Conservation (phyloP, 306 rosid genomes). For the Luffa acutangula region DNA sequence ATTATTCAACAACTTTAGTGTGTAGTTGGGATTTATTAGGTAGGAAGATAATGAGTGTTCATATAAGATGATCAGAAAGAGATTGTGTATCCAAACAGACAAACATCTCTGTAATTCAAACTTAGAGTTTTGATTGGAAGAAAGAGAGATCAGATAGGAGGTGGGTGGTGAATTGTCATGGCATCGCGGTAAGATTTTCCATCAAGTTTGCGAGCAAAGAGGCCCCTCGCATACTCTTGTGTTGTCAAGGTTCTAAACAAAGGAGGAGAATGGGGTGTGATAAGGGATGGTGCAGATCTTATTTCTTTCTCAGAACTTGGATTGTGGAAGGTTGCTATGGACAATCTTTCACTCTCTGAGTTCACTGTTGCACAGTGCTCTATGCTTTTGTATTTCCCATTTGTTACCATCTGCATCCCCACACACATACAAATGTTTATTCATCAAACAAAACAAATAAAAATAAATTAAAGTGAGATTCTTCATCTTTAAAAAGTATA, state of each 20-base stretch:
- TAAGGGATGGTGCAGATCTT: not conserved
- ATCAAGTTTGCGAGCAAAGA: not conserved
- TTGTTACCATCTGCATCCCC: slow-evolving; percentile 1
- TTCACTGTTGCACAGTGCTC: not conserved
- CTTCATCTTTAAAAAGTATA: too few relatives aligned
- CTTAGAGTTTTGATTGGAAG: rapidly evolving
- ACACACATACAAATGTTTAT: too few relatives aligned
- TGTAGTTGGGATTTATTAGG: too few relatives aligned
- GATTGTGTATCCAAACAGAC: too few relatives aligned
- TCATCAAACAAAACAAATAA: not conserved
- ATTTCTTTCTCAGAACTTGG: not conserved
- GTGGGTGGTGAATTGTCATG: not conserved
- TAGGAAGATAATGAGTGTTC: too few relatives aligned
- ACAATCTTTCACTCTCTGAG: not conserved
- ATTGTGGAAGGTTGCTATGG: not conserved
- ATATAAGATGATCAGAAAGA: too few relatives aligned
- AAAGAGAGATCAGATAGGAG: not conserved
- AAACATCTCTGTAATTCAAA: not conserved
- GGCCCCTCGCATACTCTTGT: not conserved
- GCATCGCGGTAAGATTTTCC: not conserved
- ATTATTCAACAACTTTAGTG: too few relatives aligned
- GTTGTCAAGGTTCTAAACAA: not conserved
- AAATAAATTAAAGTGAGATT: too few relatives aligned
- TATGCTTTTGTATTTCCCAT: slow-evolving; percentile 4
- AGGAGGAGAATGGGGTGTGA: not conserved